Percentiles rank a stretch among this genome's conserved stretches.
Evolutionary conservation across 306 rosid species (phyloP).

Genomic region (Styphnolobium japonicum): DNA sequence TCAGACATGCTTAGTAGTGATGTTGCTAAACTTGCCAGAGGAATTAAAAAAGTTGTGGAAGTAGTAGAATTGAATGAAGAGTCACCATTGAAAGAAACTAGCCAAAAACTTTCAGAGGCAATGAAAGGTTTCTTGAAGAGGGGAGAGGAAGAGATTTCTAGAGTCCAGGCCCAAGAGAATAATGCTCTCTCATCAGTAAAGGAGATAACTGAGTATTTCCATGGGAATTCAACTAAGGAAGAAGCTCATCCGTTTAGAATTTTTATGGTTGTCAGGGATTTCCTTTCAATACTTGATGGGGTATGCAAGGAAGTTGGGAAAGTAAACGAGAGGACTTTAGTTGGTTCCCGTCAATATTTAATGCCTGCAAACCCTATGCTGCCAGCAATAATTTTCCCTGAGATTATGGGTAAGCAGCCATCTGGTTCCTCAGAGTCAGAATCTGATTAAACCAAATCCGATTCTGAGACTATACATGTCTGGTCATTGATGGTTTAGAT

Average conservation of each 20-base stretch:
- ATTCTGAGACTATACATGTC: not conserved
- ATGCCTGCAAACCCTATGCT: constrained; percentile 33
- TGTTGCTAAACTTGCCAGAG: constrained; percentile 67
- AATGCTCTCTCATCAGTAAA: constrained; percentile 56
- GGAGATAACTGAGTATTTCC: constrained; percentile 84
- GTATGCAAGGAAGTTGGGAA: constrained; percentile 88
- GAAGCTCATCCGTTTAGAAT: constrained; percentile 85
- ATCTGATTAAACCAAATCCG: constrained; percentile 24
- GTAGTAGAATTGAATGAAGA: constrained; percentile 61
- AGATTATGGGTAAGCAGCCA: constrained; percentile 41
- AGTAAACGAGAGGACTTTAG: constrained; percentile 70
- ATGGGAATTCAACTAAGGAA: constrained; percentile 82
- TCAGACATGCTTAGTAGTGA: constrained; percentile 64
- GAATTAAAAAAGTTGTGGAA: constrained; percentile 52
- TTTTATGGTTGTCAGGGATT: constrained; percentile 79
- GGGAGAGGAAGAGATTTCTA: constrained; percentile 64
- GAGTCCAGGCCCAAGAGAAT: constrained; percentile 57
- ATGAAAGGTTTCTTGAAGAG: constrained; percentile 63
- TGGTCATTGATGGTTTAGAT: constrained; percentile 1
- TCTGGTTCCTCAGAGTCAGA: constrained; percentile 48
- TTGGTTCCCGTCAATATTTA: constrained; percentile 55
- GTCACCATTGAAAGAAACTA: constrained; percentile 44
- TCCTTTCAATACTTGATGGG: constrained; percentile 66
- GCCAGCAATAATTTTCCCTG: constrained; percentile 46
- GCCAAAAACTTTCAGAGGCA: constrained; percentile 56